These are phyloP conservation scores for Neurospora africana DNA, from an alignment of 495 filamentous ascomycete species.

Conservation along the genomic window DNA sequence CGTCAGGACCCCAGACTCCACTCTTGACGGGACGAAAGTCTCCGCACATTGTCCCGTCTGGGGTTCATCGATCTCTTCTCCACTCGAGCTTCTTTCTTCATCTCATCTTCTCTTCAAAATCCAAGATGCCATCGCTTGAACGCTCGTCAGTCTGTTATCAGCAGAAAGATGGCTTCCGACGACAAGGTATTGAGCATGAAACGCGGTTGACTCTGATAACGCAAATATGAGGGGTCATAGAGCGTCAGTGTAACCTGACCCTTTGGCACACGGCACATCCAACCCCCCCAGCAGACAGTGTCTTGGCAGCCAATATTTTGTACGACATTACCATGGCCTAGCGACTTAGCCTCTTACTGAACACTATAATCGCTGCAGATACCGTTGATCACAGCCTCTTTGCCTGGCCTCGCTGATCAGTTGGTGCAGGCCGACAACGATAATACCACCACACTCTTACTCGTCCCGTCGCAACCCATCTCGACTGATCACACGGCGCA, in stretches of 20 bases:
- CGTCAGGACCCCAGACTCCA: not conserved
- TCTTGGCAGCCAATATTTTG: not conserved
- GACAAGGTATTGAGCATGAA: not conserved
- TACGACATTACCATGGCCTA: not conserved
- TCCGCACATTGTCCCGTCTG: not conserved
- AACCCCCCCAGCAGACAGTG: not conserved
- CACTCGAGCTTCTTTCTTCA: not conserved
- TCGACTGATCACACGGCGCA: not conserved
- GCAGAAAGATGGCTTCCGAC: not conserved
- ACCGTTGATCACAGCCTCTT: not conserved
- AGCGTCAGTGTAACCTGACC: not conserved
- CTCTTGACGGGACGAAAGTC: not conserved
- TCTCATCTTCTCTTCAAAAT: not conserved
- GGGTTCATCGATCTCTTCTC: not conserved
- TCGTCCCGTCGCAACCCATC: not conserved
- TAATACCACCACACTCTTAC: not conserved
- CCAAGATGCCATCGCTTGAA: not conserved
- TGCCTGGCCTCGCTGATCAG: not conserved
- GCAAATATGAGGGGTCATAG: not conserved
- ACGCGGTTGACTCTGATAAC: not conserved
- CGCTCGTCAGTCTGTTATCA: not conserved
- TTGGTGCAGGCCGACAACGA: not conserved
- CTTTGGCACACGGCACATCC: not conserved
- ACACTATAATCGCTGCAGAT: not conserved
- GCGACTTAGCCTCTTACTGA: not conserved